These are phyloP conservation scores for Lentinula boryana DNA, from an alignment of 768 basidiomycete species.

Conservation along the genomic window DNA sequence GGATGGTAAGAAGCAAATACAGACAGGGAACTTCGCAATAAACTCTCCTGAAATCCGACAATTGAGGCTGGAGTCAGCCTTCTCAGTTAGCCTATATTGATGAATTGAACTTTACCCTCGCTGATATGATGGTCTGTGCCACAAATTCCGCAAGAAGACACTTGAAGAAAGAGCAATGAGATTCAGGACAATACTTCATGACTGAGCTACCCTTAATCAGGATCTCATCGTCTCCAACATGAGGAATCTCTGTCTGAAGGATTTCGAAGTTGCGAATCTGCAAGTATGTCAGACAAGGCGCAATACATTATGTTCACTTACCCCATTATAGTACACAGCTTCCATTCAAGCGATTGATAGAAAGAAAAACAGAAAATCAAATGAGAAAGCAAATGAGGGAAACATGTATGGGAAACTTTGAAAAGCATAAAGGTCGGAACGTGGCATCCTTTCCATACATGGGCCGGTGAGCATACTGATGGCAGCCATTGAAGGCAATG, in stretches of 20 bases:
- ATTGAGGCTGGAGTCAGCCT: background rate
- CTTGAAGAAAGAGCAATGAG: slow-evolving; percentile 31
- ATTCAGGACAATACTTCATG: background rate
- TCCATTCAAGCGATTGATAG: slow-evolving; percentile 4
- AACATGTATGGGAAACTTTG: background rate
- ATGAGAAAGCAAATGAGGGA: background rate
- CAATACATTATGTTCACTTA: background rate
- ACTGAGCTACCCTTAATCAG: slow-evolving; percentile 46
- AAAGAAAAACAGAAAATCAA: too few species aligned
- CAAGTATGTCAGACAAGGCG: background rate
- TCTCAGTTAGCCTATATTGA: background rate
- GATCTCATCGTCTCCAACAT: slow-evolving; percentile 50
- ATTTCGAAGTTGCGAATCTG: slow-evolving; percentile 38
- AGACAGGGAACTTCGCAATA: slow-evolving; percentile 41
- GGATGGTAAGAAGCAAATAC: background rate
- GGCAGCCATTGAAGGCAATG: too few species aligned
- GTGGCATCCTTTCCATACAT: background rate
- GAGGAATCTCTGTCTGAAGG: slow-evolving; percentile 47
- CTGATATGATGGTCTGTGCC: slow-evolving; percentile 34
- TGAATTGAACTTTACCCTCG: slow-evolving; percentile 19
- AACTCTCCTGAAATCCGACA: slow-evolving; percentile 27
- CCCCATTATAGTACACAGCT: slow-evolving; percentile 12
- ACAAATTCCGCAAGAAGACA: slow-evolving; percentile 25
- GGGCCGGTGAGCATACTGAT: too few species aligned
- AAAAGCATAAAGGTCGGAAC: background rate